Base-by-base conservation (phyloP, 768 basidiomycete species). In the Suillus plorans region DNA sequence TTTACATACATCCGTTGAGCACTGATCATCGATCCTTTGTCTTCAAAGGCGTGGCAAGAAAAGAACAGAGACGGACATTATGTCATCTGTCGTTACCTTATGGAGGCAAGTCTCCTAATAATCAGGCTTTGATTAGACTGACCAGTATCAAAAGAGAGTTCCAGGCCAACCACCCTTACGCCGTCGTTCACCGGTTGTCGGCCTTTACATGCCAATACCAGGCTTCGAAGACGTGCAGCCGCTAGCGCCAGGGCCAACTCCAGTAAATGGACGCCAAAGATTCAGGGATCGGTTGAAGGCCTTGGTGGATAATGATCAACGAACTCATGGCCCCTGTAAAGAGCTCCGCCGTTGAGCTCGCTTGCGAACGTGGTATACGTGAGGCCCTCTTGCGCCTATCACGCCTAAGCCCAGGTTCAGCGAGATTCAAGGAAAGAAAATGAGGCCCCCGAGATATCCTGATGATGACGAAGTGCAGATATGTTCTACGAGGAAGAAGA, bases 81-180 rank as follows among this genome's bases (percentile, higher is more conserved):
- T 47, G 8, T 57, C 0, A 70, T 75, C 2, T 75, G 74, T 63
- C 73, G 75, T 5, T 75, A 65, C 50, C 64, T 61, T 50, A 52
- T 76, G 36, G 70, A 76, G 72, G 74, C 72, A 47, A 28, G 3
- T 25, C 10, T 34, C 2, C 10, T 31, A 9, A 25, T 34, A 18
- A 28, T 36, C 36, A 63, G 14, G 13, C 14, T 14, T 44, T 53
- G 10, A 62, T 39, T 10, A 9, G 12, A 31, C n/a, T 63, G 22
- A 31, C 62, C 37, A 14, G 10, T 37, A 5, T 50, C 12, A 37
- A 28, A 28, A 74, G 73, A 74, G 75, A 16, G n/a, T 76, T 28
- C 74, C 74, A 20, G 66, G 34, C 28, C 73, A 74, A 36, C 74
- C 74, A 4, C 70, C 64, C 3, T 53, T 74, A 52, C 73, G 71